Base-by-base conservation (phyloP, 2,329 filamentous ascomycete genomes). In the Penicillium concentricum region DNA sequence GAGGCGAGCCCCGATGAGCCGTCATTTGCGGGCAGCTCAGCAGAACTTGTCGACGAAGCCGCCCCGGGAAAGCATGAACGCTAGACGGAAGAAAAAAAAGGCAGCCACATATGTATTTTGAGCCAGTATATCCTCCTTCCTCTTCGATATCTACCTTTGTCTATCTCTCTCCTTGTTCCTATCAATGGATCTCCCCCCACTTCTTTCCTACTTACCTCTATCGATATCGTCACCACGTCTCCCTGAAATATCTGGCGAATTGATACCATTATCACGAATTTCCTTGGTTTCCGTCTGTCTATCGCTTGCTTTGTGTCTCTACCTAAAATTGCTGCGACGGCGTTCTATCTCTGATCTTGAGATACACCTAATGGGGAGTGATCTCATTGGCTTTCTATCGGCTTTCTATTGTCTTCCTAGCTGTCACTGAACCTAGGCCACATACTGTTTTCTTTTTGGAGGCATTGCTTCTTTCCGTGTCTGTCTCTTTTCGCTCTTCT, bases 21-120 rank as follows among this genome's bases (percentile, higher is more conserved):
- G 5, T 71, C 73, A 12, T 70, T 77, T 32, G 67, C 72, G 7
- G 76, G 76, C 12, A 79, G 76, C 52, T 67, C 74, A 15, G 78
- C 78, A 10, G 78, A 80, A 60, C 64, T 79, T 18, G 76, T 80
- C 12, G 70, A 76, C 51, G 73, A 73, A 44, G 60, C 69, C 16
- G 58, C 59, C 35, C 64, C 63, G 10, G 51, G 52, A 18, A 58
- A 57, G 16, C 60, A 61, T 26, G 64, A 52, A 53, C 35, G 18
- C 28, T 56, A 56, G 35, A 48, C 20, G 26, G 5, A 52, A 15
- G 15, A n/a, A 41, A 34, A 34, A 45, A 45, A 49, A 41, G 20
- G 18, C 34, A 41, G 10, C n/a, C 30, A 8, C 7, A 34, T n/a
- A 30, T 56, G 28, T 54, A 42, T 52, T 42, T 43, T 51, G 32